Percentiles rank a stretch among this genome's conserved stretches.
Conservation (phyloP, 2,329 filamentous ascomycete genomes). For the Cladosporium sp. region DNA sequence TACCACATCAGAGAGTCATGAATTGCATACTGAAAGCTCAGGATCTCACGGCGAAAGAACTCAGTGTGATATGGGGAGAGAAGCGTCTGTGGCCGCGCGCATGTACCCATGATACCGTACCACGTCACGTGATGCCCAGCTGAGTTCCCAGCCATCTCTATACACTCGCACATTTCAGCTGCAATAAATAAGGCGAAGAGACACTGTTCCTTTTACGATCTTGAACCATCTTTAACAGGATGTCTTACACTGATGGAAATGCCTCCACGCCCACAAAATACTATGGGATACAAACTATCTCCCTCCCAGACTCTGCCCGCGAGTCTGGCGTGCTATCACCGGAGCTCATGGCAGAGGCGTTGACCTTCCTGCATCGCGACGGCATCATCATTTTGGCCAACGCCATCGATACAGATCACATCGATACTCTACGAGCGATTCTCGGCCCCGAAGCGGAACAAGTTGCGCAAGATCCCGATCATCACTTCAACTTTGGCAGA, state of each 20-base stretch:
- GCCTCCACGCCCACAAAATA: background rate
- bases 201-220: background rate
- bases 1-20: background rate
- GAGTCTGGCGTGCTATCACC: conserved; percentile 1
- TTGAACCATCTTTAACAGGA: background rate
- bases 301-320: conserved; percentile 17
- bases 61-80: background rate
- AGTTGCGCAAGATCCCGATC: conserved; percentile 33
- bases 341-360: conserved; percentile 25
- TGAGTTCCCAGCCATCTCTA: background rate
- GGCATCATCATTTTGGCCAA: conserved; percentile 11
- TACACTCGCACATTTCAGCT: background rate
- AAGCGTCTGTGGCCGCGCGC: background rate
- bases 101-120: background rate
- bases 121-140: background rate
- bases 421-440: conserved; percentile 34
- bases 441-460: conserved; percentile 35
- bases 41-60: background rate
- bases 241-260: background rate
- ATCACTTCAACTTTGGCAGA: conserved; percentile 35
- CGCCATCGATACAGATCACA: background rate
- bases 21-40: background rate
- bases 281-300: background rate
- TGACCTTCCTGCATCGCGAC: conserved; percentile 27
- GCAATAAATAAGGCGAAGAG: background rate